A percentile compares a stretch with the other conserved stretches of the same genome.
phyloP scores from a whole-genome alignment of 139 green algal species.

The Chlorokybus atmophyticus region DNA sequence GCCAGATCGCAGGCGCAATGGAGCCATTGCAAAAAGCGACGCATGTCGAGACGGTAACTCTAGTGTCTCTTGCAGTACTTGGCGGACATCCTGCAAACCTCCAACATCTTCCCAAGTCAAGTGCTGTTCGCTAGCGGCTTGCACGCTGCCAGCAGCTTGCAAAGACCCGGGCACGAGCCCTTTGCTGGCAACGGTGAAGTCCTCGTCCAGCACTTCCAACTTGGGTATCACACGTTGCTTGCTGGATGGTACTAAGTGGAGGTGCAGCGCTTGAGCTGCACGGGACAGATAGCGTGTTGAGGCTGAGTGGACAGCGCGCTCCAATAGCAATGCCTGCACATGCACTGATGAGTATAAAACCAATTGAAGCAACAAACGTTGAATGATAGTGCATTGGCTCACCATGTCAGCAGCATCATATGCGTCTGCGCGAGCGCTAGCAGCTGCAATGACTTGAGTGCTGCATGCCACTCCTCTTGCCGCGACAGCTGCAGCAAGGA shows the following conservation, averaged over 20 bases:
- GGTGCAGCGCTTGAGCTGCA: no score
- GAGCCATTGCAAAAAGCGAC: constrained; percentile 42
- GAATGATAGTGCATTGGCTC: not conserved
- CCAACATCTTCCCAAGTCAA: constrained; percentile 44
- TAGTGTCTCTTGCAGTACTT: constrained; percentile 64
- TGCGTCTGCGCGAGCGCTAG: constrained; percentile 7
- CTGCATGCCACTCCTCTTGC: constrained; percentile 4
- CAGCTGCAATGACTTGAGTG: not conserved
- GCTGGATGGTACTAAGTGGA: no score
- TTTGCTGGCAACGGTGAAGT: constrained; percentile 11
- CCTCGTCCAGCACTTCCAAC: constrained; percentile 1
- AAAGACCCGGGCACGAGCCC: constrained; percentile 22
- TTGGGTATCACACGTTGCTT: no score
- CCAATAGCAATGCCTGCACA: not conserved
- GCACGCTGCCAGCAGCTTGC: constrained; percentile 5
- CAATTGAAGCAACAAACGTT: not conserved
- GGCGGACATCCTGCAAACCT: constrained; percentile 58
- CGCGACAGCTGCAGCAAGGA: constrained; percentile 2
- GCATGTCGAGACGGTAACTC: constrained; percentile 55
- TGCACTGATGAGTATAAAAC: not conserved
- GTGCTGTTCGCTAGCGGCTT: not conserved
- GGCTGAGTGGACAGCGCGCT: no score
- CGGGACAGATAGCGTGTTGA: no score
- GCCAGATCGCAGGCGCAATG: constrained; percentile 76
- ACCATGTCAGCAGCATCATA: constrained; percentile 18